Conservation (phyloP, 805 yeast species). For the Starmerella cellae region DNA sequence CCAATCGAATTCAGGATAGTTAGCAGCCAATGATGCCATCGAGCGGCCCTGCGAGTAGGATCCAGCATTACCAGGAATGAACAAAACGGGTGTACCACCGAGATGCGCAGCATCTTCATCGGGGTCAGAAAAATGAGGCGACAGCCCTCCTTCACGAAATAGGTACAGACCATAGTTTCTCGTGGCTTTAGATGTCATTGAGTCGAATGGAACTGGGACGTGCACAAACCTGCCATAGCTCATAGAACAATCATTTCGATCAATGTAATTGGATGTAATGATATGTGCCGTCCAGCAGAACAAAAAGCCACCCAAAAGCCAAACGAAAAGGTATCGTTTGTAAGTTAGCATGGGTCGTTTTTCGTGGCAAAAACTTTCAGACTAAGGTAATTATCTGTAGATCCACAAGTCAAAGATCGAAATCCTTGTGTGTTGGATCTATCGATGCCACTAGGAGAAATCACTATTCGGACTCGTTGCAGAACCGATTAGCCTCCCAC, state of each 20-base stretch:
- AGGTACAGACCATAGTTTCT: slow-evolving; percentile 55
- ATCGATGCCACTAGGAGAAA: too few species aligned
- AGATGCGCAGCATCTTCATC: slow-evolving; percentile 30
- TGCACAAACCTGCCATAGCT: slow-evolving; percentile 15
- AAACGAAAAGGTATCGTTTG: background rate
- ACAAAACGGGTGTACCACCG: slow-evolving; percentile 72
- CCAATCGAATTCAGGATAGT: slow-evolving; percentile 52
- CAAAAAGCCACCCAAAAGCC: background rate
- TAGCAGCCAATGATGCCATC: slow-evolving; percentile 71
- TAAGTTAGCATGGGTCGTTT: too few species aligned
- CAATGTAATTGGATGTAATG: slow-evolving; percentile 4
- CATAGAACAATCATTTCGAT: slow-evolving; percentile 19
- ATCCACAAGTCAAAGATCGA: too few species aligned
- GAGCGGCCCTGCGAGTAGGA: slow-evolving; percentile 80
- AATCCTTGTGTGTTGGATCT: too few species aligned
- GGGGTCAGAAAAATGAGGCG: slow-evolving; percentile 7
- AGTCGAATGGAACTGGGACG: slow-evolving; percentile 11
- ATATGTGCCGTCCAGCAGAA: background rate
- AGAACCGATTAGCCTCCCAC: too few species aligned
- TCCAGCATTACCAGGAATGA: slow-evolving; percentile 97
- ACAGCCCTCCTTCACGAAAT: slow-evolving; percentile 64
- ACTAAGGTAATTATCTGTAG: too few species aligned
- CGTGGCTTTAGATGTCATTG: slow-evolving; percentile 10
- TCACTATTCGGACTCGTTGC: too few species aligned
- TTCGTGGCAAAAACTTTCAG: too few species aligned